Conservation (phyloP, 257 asterid genomes). For the Forsythia suspensa region DNA sequence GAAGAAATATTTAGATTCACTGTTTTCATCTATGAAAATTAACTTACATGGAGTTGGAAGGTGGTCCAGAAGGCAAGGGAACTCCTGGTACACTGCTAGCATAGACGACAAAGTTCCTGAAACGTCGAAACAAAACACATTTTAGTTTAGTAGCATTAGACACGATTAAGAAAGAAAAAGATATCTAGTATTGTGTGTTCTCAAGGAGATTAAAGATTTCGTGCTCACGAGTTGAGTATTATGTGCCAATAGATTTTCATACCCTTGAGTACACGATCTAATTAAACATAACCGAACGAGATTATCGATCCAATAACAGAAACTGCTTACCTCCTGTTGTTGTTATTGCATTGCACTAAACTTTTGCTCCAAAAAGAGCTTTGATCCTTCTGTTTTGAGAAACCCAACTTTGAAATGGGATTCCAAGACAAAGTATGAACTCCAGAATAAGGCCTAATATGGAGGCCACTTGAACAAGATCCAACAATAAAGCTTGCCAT, state of each 20-base stretch:
- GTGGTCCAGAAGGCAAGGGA: constrained; percentile 54
- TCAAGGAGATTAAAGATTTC: neutral
- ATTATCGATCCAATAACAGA: neutral
- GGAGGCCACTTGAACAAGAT: neutral
- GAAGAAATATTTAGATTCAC: neutral
- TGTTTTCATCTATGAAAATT: neutral
- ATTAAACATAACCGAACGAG: neutral
- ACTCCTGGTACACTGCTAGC: constrained; percentile 42
- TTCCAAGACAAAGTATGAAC: constrained; percentile 31
- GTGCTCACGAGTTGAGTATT: neutral
- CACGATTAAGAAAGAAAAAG: neutral
- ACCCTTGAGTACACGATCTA: neutral
- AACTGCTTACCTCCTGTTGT: constrained; percentile 19
- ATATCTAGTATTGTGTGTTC: neutral
- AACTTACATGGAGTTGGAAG: constrained; percentile 47
- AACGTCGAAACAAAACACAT: neutral
- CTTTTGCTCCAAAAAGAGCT: constrained; percentile 8
- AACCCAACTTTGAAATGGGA: constrained; percentile 31
- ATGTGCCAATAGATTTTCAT: neutral
- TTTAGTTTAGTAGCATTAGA: neutral
- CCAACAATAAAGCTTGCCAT: constrained; percentile 29
- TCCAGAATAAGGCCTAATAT: constrained; percentile 17
- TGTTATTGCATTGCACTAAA: neutral
- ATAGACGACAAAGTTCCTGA: constrained; percentile 35
- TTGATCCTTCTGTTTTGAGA: constrained; percentile 25